phyloP scores from a whole-genome alignment of 1,284 basidiomycete genomes.

The Cryptococcus maquisensis region DNA sequence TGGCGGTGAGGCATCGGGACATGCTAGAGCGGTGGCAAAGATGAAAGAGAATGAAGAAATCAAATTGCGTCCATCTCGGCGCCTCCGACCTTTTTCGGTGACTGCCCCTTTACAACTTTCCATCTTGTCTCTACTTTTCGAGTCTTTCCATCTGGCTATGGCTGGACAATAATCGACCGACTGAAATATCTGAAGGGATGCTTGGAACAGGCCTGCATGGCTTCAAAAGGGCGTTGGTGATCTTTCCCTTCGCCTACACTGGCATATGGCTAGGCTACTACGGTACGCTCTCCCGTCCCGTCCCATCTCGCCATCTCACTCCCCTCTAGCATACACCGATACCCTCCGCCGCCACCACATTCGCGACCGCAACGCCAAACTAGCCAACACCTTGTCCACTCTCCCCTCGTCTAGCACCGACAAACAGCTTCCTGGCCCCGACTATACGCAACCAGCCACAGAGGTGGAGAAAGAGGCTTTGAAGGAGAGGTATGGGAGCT shows the following conservation, averaged over 20 bases:
- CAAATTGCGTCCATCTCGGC: no score
- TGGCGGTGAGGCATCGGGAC: no score
- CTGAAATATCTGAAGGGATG: neutral
- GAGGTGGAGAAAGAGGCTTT: conserved; percentile 47
- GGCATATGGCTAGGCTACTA: conserved; percentile 45
- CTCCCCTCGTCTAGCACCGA: conserved; percentile 13
- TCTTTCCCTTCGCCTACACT: conserved; percentile 41
- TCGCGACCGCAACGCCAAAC: conserved; percentile 24
- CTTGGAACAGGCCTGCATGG: conserved; percentile 12
- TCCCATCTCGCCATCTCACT: neutral
- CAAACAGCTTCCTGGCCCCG: conserved; percentile 7
- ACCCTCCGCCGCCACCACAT: conserved; percentile 41
- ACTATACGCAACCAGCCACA: conserved; percentile 24
- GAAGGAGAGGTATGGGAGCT: conserved; percentile 40
- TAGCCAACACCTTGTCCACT: conserved; percentile 18
- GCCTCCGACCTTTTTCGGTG: no score
- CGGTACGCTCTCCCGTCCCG: conserved; percentile 18
- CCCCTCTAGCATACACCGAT: conserved; percentile 44
- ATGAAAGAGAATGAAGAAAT: no score
- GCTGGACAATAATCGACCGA: neutral
- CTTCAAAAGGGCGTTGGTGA: conserved; percentile 32
- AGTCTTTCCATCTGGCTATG: neutral
- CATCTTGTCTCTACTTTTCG: neutral
- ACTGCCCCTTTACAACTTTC: neutral
- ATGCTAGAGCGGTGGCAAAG: no score